These are phyloP conservation scores for Sesbania bispinosa DNA, from an alignment of 306 rosid species.

Conservation along the genomic window DNA sequence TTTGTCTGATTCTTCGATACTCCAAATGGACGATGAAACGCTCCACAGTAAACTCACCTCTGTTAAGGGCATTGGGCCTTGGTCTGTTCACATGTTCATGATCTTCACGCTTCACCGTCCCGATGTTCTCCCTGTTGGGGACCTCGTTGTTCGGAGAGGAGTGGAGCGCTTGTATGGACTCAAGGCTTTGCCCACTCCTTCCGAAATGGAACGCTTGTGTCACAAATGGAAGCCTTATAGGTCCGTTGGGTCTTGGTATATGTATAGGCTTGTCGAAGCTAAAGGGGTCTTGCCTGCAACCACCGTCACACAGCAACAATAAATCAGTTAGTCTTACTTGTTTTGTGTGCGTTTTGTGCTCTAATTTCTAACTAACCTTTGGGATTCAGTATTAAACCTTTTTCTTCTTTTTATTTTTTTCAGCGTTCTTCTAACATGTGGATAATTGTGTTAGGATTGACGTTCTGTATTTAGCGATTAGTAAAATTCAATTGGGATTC, in stretches of 20 bases:
- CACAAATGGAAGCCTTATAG: conserved; percentile 81
- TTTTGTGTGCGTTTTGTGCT: background rate
- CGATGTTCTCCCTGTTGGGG: conserved; percentile 79
- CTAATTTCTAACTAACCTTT: background rate
- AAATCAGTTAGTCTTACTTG: background rate
- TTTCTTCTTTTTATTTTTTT: too few relatives aligned
- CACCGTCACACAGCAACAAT: background rate
- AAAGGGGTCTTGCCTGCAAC: conserved; percentile 32
- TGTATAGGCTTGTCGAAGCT: conserved; percentile 73
- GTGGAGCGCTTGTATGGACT: conserved; percentile 62
- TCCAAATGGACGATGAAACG: conserved; percentile 68
- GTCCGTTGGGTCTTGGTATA: conserved; percentile 74
- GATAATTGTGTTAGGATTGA: background rate
- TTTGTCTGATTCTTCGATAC: conserved; percentile 52
- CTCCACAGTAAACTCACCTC: conserved; percentile 38
- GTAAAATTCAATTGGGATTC: background rate
- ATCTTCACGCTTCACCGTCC: conserved; percentile 68
- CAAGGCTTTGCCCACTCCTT: conserved; percentile 57
- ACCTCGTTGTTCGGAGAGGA: conserved; percentile 71
- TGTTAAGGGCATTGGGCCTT: conserved; percentile 79
- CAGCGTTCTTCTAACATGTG: background rate
- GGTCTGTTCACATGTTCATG: conserved; percentile 95
- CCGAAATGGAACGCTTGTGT: conserved; percentile 60
- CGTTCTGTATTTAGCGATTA: background rate
- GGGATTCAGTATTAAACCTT: background rate